These are phyloP conservation scores for Chenopodium berlandieri DNA, from an alignment of 148 eudicot species.

Conservation along the genomic window DNA sequence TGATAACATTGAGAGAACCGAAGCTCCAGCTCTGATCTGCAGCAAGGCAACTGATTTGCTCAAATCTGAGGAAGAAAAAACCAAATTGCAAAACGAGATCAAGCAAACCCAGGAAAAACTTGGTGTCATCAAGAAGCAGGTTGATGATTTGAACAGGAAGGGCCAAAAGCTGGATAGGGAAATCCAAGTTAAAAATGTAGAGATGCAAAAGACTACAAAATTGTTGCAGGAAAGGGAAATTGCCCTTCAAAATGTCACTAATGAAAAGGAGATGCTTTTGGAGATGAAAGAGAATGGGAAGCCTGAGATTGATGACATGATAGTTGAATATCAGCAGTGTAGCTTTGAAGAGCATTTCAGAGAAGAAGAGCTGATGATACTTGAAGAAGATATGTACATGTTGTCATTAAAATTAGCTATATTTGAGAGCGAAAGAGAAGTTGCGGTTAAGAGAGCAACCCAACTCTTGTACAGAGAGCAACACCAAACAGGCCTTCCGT, in stretches of 20 bases:
- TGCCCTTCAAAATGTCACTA: constrained; percentile 38
- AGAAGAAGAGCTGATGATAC: constrained; percentile 50
- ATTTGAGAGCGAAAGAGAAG: constrained; percentile 42
- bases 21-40: constrained; percentile 27
- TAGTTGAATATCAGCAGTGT: constrained; percentile 54
- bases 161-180: constrained; percentile 39
- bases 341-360: constrained; percentile 46
- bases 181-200: constrained; percentile 35
- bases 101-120: constrained; percentile 58
- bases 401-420: constrained; percentile 31
- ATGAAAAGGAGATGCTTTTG: constrained; percentile 54
- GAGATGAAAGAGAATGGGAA: constrained; percentile 59
- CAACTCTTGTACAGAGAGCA: constrained; percentile 31
- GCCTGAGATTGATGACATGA: constrained; percentile 46
- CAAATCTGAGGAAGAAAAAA: constrained; percentile 84
- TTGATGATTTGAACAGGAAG: constrained; percentile 47
- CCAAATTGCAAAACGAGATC: constrained; percentile 62
- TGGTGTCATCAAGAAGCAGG: constrained; percentile 41
- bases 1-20: constrained; percentile 64
- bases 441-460: constrained; percentile 33
- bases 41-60: constrained; percentile 85
- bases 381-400: constrained; percentile 54
- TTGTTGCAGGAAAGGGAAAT: constrained; percentile 45
- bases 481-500: constrained; percentile 29
- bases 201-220: constrained; percentile 40